These are phyloP conservation scores for Colletotrichum sidae DNA, from an alignment of 2,329 filamentous ascomycete genomes.

Conservation along the genomic window DNA sequence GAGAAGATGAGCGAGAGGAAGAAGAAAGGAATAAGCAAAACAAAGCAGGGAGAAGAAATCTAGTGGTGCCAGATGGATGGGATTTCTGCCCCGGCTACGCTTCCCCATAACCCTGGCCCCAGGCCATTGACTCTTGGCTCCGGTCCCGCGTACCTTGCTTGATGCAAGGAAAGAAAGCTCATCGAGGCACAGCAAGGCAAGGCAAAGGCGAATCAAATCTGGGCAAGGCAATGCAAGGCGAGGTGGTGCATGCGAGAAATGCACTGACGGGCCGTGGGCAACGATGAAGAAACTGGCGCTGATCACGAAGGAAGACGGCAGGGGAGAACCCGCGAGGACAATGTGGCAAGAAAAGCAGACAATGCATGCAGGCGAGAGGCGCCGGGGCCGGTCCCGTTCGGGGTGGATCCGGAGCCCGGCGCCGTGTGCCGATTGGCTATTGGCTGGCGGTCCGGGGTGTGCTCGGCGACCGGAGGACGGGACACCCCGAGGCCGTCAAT, in stretches of 20 bases:
- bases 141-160: slow-evolving; percentile 2
- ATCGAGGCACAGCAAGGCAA: not conserved
- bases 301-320: not conserved
- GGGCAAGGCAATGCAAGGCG: not conserved
- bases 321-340: not conserved
- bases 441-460: no score
- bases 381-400: no score
- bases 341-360: no score
- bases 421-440: no score
- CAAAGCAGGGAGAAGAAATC: slow-evolving; percentile 7
- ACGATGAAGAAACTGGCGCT: slow-evolving; percentile 9
- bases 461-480: no score
- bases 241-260: not conserved
- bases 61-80: slow-evolving; percentile 27
- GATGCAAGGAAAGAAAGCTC: slow-evolving; percentile 18
- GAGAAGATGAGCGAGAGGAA: slow-evolving; percentile 4
- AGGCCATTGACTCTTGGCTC: not conserved
- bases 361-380: no score
- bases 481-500: no score
- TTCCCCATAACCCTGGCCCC: slow-evolving; percentile 6
- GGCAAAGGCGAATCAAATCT: not conserved
- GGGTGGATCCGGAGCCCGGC: no score
- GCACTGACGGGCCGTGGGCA: not conserved
- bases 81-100: slow-evolving; percentile 34
- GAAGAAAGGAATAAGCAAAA: slow-evolving; percentile 8